Evolutionary conservation across 306 rosid genomes (phyloP).

Genomic region (Dicorynia guianensis): DNA sequence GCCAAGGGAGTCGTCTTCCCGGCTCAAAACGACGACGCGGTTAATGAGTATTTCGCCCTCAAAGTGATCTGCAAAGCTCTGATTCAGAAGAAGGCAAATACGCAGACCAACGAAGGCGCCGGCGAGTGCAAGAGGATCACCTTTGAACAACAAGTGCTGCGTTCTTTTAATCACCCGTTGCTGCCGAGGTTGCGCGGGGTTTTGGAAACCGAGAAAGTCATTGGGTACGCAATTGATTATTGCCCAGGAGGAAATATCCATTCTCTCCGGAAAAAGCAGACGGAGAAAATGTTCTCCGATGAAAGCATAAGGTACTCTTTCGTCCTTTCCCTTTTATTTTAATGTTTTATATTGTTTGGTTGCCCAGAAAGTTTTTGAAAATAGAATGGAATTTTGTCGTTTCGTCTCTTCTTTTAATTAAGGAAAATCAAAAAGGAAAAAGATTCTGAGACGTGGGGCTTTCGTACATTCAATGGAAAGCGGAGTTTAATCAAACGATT

Average conservation of each 20-base stretch:
- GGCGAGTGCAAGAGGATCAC: conserved; percentile 59
- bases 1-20: conserved; percentile 92
- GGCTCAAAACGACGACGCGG: conserved; percentile 32
- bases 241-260: conserved; percentile 87
- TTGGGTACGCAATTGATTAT: conserved; percentile 74
- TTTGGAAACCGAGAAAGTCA: conserved; percentile 60
- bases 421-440: not conserved
- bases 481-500: not conserved
- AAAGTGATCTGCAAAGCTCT: conserved; percentile 75
- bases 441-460: not conserved
- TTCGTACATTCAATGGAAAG: no score
- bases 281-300: conserved; percentile 75
- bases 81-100: conserved; percentile 51
- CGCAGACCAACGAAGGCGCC: conserved; percentile 1
- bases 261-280: conserved; percentile 64
- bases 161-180: conserved; percentile 70
- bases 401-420: not conserved
- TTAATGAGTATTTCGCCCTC: conserved; percentile 60
- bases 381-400: not conserved
- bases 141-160: conserved; percentile 77
- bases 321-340: no score
- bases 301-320: conserved; percentile 66
- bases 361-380: not conserved
- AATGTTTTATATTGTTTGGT: not conserved
- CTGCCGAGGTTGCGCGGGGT: conserved; percentile 72